Conservation (phyloP, 345 rosid species). For the Crucihimalaya himalaica region DNA sequence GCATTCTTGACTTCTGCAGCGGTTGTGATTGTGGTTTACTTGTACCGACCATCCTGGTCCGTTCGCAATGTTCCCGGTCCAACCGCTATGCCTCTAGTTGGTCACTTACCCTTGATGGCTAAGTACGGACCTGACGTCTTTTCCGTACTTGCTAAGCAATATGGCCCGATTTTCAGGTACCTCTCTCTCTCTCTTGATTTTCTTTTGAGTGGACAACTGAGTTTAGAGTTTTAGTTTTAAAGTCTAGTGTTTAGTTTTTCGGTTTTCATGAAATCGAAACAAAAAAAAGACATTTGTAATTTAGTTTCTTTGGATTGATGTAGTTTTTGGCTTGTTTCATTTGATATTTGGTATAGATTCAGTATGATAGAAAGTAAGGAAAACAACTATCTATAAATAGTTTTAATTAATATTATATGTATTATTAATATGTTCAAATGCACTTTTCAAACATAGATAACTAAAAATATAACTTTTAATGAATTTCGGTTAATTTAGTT, state of each 20-base stretch:
- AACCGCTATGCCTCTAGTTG: conserved; percentile 54
- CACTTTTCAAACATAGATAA: not conserved
- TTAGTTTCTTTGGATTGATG: not conserved
- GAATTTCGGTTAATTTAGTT: not conserved
- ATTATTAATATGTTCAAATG: not conserved
- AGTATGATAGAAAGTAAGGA: not conserved
- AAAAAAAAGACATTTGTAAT: not conserved
- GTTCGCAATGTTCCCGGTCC: conserved; percentile 68
- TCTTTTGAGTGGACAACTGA: not conserved
- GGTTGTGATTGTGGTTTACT: conserved; percentile 46
- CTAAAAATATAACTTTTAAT: not conserved
- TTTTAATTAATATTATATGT: not conserved
- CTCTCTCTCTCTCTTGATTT: conserved; percentile 33
- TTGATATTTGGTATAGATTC: not conserved
- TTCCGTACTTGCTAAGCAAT: conserved; percentile 71
- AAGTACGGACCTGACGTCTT: conserved; percentile 82
- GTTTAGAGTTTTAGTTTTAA: not conserved
- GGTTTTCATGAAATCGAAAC: not conserved
- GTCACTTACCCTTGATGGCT: conserved; percentile 88
- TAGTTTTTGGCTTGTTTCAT: not conserved
- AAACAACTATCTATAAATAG: not conserved
- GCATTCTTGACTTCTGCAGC: conserved; percentile 30
- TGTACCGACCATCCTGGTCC: conserved; percentile 60
- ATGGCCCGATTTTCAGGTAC: conserved; percentile 95
- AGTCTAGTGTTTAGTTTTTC: too few species aligned